Evolutionary conservation across 345 rosid genomes (phyloP), one percentile per base, ranked within the genome.

Genomic region (Acer campestre): DNA sequence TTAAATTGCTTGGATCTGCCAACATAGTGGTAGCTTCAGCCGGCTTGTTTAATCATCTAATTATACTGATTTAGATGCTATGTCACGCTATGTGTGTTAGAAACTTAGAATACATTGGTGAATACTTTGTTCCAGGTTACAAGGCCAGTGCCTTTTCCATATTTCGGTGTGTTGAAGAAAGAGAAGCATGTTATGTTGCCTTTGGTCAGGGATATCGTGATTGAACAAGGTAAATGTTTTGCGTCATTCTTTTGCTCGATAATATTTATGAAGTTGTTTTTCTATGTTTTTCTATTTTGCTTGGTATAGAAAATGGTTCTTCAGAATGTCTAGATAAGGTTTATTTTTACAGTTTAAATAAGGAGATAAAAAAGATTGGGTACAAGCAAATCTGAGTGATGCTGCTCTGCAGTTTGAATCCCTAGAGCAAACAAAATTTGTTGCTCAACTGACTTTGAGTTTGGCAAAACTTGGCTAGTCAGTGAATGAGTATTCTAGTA

Each of bases 121-220:
- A 46, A 48, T 16, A 25, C 38, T 68, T 16, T 55, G 61, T 31
- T 65, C 71, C 69, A 91, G 95, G 93, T 85, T 49, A 84, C 85
- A 0, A 91, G 78, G 79, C 95, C 90, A 2, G 89, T 89, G 13
- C 76, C 86, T 70, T 86, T 89, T 80, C 94, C 94, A 6, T 91
- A 90, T 84, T 85, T 89, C 63, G 95, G 95, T 78, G 86, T 85
- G 59, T 78, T 91, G 23, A 85, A 88, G 80, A 91, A 82, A 76
- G 93, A 89, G 88, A 91, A 89, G 88, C 89, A 89, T 83, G 87
- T 91, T 70, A 75, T 91, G 48, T 75, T 91, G 74, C 86, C 89
- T 80, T 89, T 89, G 0, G 93, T 91, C 38, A 87, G 86, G 14
- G 95, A 91, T 70, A 76, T 91, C 71, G 84, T 89, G 31, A 77